Conservation (phyloP, 768 basidiomycete species). For the Suillus decipiens region DNA sequence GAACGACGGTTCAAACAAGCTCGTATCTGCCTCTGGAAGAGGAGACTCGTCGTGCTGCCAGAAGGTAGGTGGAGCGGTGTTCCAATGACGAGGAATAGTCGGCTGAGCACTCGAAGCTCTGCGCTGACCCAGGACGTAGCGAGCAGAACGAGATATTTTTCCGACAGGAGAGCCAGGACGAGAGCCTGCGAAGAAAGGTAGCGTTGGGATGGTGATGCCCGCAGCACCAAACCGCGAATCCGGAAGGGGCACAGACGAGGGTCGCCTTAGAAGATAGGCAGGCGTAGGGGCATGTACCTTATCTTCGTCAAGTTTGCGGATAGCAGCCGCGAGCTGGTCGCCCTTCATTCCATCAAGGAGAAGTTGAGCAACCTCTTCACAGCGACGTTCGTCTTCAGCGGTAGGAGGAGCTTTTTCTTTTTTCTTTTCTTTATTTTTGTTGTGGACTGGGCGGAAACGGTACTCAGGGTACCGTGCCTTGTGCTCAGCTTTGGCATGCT, state of each 20-base stretch:
- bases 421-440: slow-evolving; percentile 48
- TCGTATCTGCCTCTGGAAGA: slow-evolving; percentile 50
- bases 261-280: slow-evolving; percentile 48
- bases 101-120: slow-evolving; percentile 53
- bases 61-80: slow-evolving; percentile 20
- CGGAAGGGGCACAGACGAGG: slow-evolving; percentile 65
- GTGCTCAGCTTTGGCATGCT: slow-evolving; percentile 74
- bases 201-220: slow-evolving; percentile 43
- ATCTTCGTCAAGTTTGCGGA: slow-evolving; percentile 49
- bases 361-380: slow-evolving; percentile 60
- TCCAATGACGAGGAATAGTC: slow-evolving; percentile 29
- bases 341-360: slow-evolving; percentile 72
- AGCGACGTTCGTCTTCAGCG: slow-evolving; percentile 33
- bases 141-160: slow-evolving; percentile 45
- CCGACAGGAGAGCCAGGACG: slow-evolving; percentile 46
- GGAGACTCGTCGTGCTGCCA: slow-evolving; percentile 48
- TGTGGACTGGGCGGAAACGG: slow-evolving; percentile 46
- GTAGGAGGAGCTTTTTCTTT: slow-evolving; percentile 27
- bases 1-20: slow-evolving; percentile 49
- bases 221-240: slow-evolving; percentile 35
- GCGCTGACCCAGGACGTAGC: slow-evolving; percentile 45
- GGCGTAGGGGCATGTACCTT: slow-evolving; percentile 18
- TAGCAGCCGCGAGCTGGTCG: slow-evolving; percentile 62
- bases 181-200: slow-evolving; percentile 40
- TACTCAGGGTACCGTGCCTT: slow-evolving; percentile 69